phyloP scores from a whole-genome alignment of 2,329 filamentous ascomycete species.

The Fusarium subtropicale region DNA sequence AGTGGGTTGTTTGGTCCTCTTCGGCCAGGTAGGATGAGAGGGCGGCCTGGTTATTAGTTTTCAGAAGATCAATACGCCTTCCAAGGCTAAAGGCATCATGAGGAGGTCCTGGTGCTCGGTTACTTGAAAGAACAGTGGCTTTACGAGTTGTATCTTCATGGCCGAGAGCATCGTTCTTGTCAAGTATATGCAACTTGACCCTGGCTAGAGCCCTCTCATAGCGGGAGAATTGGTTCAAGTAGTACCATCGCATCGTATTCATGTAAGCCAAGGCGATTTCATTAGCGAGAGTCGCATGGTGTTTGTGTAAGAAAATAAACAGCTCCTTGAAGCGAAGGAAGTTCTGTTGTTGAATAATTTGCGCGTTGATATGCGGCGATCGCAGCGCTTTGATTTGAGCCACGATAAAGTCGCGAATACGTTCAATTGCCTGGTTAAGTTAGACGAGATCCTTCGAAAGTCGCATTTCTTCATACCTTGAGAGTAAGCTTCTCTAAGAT shows the following conservation, averaged over 20 bases:
- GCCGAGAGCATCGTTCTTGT: constrained; percentile 85
- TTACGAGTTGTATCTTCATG: constrained; percentile 79
- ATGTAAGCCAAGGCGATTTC: constrained; percentile 95
- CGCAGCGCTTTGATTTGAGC: constrained; percentile 93
- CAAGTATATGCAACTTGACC: constrained; percentile 83
- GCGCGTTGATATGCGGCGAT: constrained; percentile 95
- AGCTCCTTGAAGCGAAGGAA: constrained; percentile 91
- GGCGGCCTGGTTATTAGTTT: constrained; percentile 77
- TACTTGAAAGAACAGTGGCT: constrained; percentile 66
- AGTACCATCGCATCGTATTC: constrained; percentile 99
- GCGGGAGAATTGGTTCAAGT: constrained; percentile 87
- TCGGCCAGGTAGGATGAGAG: constrained; percentile 91
- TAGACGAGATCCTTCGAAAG: neutral
- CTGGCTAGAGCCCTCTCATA: constrained; percentile 88
- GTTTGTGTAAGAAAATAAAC: constrained; percentile 84
- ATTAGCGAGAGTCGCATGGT: constrained; percentile 84
- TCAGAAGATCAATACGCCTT: constrained; percentile 84
- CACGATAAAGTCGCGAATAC: constrained; percentile 94
- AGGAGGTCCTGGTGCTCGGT: constrained; percentile 62
- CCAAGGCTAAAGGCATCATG: constrained; percentile 93
- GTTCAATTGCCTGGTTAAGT: constrained; percentile 77
- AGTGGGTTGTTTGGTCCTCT: constrained; percentile 86
- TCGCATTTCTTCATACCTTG: constrained; percentile 65
- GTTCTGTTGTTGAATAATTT: constrained; percentile 94
- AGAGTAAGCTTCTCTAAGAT: constrained; percentile 85